These are phyloP conservation scores for Verbascum thapsus DNA, from an alignment of 257 asterid genomes.

Conservation along the genomic window DNA sequence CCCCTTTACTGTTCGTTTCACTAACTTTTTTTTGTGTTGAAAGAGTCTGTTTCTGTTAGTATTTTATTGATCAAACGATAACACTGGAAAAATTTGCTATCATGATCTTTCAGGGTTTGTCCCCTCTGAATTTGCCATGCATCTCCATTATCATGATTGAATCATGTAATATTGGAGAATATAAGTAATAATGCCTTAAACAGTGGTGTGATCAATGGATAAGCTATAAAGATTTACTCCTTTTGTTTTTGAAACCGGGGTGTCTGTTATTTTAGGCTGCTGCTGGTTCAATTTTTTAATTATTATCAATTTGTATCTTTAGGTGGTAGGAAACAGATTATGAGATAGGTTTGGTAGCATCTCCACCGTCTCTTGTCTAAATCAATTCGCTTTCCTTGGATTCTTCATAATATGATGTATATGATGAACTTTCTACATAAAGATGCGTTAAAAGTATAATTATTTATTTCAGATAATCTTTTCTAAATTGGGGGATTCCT, in stretches of 20 bases:
- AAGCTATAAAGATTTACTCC: conserved; percentile 16
- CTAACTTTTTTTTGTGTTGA: conserved; percentile 19
- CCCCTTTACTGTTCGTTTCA: background rate
- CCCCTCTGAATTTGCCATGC: conserved; percentile 1
- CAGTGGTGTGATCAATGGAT: conserved; percentile 29
- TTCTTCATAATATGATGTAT: conserved; percentile 16
- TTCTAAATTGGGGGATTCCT: conserved; percentile 19
- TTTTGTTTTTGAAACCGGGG: conserved; percentile 4
- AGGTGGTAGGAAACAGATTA: conserved; percentile 10
- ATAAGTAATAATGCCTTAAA: conserved; percentile 19
- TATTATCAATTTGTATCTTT: conserved; percentile 16
- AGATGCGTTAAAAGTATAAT: conserved; percentile 5
- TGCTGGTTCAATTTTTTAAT: conserved; percentile 4
- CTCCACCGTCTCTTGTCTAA: conserved; percentile 18
- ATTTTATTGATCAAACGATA: conserved; percentile 18
- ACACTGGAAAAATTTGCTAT: conserved; percentile 4
- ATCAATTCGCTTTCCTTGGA: conserved; percentile 22
- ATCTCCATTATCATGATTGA: conserved; percentile 18
- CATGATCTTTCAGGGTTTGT: background rate
- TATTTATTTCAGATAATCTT: conserved; percentile 1
- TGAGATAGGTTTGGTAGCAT: conserved; percentile 18
- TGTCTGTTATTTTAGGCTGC: conserved; percentile 22
- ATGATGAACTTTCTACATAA: conserved; percentile 15
- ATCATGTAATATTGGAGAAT: conserved; percentile 23
- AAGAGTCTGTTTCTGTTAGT: background rate